Base-by-base conservation (phyloP, 177 flowering plant genomes). In the Telopea speciosissima region DNA sequence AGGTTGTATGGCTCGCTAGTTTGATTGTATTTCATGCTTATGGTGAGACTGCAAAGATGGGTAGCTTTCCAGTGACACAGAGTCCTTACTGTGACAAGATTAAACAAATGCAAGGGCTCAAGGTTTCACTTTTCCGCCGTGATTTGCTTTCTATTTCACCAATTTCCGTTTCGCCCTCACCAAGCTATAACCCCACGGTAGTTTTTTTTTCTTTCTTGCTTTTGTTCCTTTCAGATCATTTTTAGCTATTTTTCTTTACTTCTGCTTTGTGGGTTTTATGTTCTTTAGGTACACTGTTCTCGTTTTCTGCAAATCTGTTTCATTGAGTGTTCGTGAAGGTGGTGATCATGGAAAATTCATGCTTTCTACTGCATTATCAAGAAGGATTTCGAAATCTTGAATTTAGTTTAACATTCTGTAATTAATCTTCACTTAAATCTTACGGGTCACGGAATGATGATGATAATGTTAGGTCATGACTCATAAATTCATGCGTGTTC, bases 31-130 rank as follows among this genome's bases (percentile, higher is more conserved):
- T 70, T 22, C 69, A 65, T 71, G 83, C 67, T 61, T 72, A 61
- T 24, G 77, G 68, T 1, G 76, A 74, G 40, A 33, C 61, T 77
- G 33, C 65, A 3, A 65, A 33, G 36, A 64, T 42, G 62, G 68
- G 61, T 12, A 70, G 33, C 3, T 63, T 67, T 24, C 59, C 76
- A 16, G 26, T 54, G 21, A 13, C 49, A 5, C 3, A 5, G 40
- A 33, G 40, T 49, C 66, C 22, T 66, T 70, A 63, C 42, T 19
- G 58, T 58, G 74, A 75, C 10, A 77, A 81, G 64, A 66, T 84
- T 13, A 33, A 70, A 31, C 70, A 52, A 69, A 66, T 85, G 73
- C 77, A 75, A 21, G 74, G 64, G 3, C 24, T 81, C 9, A 84
- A 72, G 70, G 67, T 77, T 8, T 77, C 82, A 0, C 33, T 82